phyloP scores from a whole-genome alignment of 148 eudicot species.

The Cornus suecica region DNA sequence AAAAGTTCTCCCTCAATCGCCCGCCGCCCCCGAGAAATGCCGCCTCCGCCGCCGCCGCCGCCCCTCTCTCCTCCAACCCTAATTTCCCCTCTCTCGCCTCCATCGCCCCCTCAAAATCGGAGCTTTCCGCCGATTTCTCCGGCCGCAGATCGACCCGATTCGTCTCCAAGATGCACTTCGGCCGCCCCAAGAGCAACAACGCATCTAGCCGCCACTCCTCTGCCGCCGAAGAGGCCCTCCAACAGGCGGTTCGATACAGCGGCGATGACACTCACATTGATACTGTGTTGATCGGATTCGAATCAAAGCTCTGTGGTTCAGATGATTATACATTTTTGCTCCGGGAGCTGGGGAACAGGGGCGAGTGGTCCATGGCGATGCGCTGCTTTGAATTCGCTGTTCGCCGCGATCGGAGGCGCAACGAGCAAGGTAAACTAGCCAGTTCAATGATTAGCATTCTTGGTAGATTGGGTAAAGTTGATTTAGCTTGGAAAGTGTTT shows the following conservation, averaged over 20 bases:
- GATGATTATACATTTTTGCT: conserved; percentile 79
- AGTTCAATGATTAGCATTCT: conserved; percentile 91
- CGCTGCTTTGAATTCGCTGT: conserved; percentile 71
- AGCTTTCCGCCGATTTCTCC: conserved; percentile 68
- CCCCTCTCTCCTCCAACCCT: conserved; percentile 10
- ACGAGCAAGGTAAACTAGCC: conserved; percentile 77
- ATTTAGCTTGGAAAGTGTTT: conserved; percentile 64
- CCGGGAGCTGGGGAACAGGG: conserved; percentile 78
- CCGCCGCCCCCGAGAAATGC: conserved; percentile 20
- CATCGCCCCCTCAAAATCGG: conserved; percentile 31
- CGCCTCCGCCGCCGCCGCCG: conserved; percentile 28
- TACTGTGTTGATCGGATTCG: conserved; percentile 35
- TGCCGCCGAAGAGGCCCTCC: conserved; percentile 55
- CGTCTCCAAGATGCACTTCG: conserved; percentile 84
- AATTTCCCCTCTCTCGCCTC: conserved; percentile 28
- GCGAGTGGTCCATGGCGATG: conserved; percentile 56
- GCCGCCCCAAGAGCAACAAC: conserved; percentile 70
- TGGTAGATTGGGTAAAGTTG: conserved; percentile 87
- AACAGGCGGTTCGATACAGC: conserved; percentile 25
- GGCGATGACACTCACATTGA: conserved; percentile 28
- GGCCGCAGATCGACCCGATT: conserved; percentile 79
- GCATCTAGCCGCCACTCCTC: conserved; percentile 57
- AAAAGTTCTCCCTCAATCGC: conserved; percentile 28
- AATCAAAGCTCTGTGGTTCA: conserved; percentile 49
- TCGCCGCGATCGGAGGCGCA: conserved; percentile 38